Conservation (phyloP, 2,329 filamentous ascomycete species). For the Botrytis squamosa region DNA sequence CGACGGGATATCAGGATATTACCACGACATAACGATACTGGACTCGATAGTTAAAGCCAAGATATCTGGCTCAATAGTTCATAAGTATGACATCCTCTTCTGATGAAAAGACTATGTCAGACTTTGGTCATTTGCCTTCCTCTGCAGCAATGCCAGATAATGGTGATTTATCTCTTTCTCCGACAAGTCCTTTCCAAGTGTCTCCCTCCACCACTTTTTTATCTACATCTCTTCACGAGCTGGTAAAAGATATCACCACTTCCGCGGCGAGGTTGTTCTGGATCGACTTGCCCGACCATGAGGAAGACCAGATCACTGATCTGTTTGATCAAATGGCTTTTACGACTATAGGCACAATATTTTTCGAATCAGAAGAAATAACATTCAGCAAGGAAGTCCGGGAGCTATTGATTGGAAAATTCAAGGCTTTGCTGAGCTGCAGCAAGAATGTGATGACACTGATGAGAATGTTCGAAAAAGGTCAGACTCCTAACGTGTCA, state of each 20-base stretch:
- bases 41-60: background rate
- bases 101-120: background rate
- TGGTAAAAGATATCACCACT: background rate
- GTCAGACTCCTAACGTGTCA: background rate
- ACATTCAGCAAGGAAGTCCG: background rate
- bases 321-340: background rate
- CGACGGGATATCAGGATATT: background rate
- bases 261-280: too few relatives aligned
- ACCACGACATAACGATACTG: background rate
- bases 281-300: background rate
- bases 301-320: background rate
- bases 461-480: background rate
- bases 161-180: background rate
- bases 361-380: background rate
- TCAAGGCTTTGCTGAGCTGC: background rate
- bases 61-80: background rate
- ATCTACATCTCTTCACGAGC: background rate
- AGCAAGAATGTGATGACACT: background rate
- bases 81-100: background rate
- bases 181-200: background rate
- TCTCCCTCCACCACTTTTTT: background rate
- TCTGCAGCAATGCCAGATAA: background rate
- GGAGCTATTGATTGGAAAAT: background rate
- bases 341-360: rapidly evolving
- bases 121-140: background rate